Conservation (phyloP, 805 yeast genomes). For the Sugiyamaella boreocaroliniensis region DNA sequence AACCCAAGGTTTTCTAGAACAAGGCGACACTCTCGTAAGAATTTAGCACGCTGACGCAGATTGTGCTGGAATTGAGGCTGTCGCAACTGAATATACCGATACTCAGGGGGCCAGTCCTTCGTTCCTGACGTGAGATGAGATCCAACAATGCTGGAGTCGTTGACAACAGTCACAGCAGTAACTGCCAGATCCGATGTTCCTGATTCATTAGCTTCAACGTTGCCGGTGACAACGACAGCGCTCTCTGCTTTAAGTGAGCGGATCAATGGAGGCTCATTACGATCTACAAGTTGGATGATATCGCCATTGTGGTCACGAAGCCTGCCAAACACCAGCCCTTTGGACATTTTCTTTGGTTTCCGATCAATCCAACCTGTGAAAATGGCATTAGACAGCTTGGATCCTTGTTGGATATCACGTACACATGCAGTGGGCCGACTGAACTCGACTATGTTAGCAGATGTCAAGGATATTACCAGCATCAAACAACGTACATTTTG, state of each 20-base stretch:
- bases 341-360: constrained; percentile 65
- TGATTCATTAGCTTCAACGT: constrained; percentile 28
- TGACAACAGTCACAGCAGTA: constrained; percentile 47
- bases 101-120: constrained; percentile 66
- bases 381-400: constrained; percentile 27
- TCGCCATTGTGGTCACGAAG: constrained; percentile 71
- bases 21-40: constrained; percentile 32
- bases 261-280: constrained; percentile 35
- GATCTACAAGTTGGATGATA: constrained; percentile 48
- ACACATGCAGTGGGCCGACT: not conserved
- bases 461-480: not conserved
- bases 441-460: not conserved
- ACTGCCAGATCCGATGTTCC: constrained; percentile 55
- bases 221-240: constrained; percentile 61
- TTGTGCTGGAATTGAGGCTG: constrained; percentile 28
- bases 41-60: constrained; percentile 31
- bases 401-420: not conserved
- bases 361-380: constrained; percentile 81
- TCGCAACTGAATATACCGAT: constrained; percentile 75
- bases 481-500: not conserved
- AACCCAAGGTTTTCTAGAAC: constrained; percentile 42
- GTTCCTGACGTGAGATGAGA: constrained; percentile 59
- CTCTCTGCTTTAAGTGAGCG: constrained; percentile 62
- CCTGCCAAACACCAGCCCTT: constrained; percentile 59
- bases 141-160: constrained; percentile 56